Base-by-base conservation (phyloP, 352 stramenopile species). In the Phytopythium chamaehyphon region DNA sequence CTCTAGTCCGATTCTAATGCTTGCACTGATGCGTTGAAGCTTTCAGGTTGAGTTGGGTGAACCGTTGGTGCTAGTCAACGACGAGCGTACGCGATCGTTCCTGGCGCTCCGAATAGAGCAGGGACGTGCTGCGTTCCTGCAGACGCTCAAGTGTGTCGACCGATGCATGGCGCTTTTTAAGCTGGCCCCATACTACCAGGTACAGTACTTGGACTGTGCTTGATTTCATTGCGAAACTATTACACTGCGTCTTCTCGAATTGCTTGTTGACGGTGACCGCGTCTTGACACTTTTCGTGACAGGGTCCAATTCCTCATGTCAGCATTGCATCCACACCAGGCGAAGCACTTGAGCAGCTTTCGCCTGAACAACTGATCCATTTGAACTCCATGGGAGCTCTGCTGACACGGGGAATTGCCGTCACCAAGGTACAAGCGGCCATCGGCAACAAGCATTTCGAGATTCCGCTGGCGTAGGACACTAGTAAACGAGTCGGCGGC, bases 381-480 rank as follows among this genome's bases (percentile, higher is more conserved):
- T 42, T 67, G 40, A 37, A 59, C 47, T 33, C 47, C 42, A 55
- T 33, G 24, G 19, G 19, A 31, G 15, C 55, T 40, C 40, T 22
- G 16, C 31, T 15, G 56, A 15, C 46, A 42, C 59, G 55, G 62
- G 51, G 22, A 22, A 54, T 54, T n/a, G 55, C 47, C 43, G 22
- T 77, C 62, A 59, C 57, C 26, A 52, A 60, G 59, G 73, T 91
- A 40, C 70, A 87, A 53, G 73, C 86, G 31, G 66, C 71, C 52
- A 88, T 90, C 59, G 82, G 82, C 61, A 93, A 93, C 76, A 93
- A 90, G 72, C 75, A 84, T 59, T 93, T 86, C 66, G 60, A 71
- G 44, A 83, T 88, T 47, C 57, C 73, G 16, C 73, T 90, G 23
- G 61, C 64, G 15, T 49, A 49, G 43, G 24, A 47, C 40, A 4